Conservation (phyloP, 1,284 basidiomycete genomes). For the Papiliotrema terrestris region DNA sequence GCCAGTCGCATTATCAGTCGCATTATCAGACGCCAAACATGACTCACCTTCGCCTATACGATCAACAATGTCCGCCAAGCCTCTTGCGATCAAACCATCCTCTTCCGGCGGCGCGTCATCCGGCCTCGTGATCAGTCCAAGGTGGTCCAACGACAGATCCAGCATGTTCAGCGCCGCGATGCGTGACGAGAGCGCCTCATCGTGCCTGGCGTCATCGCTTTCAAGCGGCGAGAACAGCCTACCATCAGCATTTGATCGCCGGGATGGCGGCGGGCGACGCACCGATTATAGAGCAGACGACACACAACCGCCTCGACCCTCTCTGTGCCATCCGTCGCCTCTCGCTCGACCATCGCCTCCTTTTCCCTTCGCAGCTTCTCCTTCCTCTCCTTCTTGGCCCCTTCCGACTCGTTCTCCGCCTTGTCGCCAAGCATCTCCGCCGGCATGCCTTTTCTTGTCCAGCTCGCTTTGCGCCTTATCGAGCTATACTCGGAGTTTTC, state of each 20-base stretch:
- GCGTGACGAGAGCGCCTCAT: conserved; percentile 79
- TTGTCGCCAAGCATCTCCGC: conserved; percentile 14
- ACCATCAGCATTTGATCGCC: neutral
- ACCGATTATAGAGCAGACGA: conserved; percentile 68
- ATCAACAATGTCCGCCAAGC: conserved; percentile 64
- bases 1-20: neutral
- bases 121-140: conserved; percentile 69
- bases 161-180: conserved; percentile 86
- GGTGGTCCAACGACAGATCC: conserved; percentile 77
- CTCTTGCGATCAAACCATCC: conserved; percentile 51
- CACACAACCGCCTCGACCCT: conserved; percentile 67
- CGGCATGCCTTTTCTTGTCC: conserved; percentile 11
- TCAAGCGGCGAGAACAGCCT: conserved; percentile 63
- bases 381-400: conserved; percentile 36
- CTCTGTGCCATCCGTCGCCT: conserved; percentile 56
- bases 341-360: conserved; percentile 49
- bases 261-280: conserved; percentile 13
- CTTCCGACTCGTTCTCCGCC: conserved; percentile 25
- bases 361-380: conserved; percentile 21
- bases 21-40: too few relatives aligned
- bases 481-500: conserved; percentile 15
- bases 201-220: conserved; percentile 77
- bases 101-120: conserved; percentile 4
- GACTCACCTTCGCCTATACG: conserved; percentile 71
- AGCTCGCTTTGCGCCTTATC: conserved; percentile 30